phyloP scores from a whole-genome alignment of 768 basidiomycete genomes.

The Russula compacta region DNA sequence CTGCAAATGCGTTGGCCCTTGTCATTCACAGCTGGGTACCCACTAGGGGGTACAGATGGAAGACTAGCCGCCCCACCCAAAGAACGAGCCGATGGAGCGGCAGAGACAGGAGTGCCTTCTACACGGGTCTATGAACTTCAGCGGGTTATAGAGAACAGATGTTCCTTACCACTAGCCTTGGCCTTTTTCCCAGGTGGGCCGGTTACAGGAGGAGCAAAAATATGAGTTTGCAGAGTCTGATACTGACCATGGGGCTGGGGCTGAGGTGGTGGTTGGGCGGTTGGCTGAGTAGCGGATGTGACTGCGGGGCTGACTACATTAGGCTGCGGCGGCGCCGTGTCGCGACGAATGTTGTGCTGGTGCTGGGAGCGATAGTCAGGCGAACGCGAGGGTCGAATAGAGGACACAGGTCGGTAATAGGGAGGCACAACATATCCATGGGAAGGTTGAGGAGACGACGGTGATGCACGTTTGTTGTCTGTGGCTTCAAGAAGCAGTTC shows the following conservation, averaged over 20 bases:
- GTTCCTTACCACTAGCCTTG: constrained; percentile 31
- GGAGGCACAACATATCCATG: constrained; percentile 27
- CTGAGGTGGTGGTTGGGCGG: constrained; percentile 15
- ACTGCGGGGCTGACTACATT: constrained; percentile 8
- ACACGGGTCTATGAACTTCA: neutral
- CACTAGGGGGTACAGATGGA: constrained; percentile 25
- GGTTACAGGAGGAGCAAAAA: constrained; percentile 64
- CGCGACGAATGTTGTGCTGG: constrained; percentile 4
- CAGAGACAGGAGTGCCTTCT: neutral
- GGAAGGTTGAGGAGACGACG: constrained; percentile 14
- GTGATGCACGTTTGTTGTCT: constrained; percentile 29
- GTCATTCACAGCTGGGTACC: constrained; percentile 29
- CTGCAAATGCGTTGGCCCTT: constrained; percentile 60
- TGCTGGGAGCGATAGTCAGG: constrained; percentile 12
- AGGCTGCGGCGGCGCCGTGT: constrained; percentile 3
- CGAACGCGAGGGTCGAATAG: constrained; percentile 9
- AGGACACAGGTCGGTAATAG: constrained; percentile 15
- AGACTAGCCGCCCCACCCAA: constrained; percentile 20
- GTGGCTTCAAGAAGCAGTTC: constrained; percentile 41
- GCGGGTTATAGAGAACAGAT: constrained; percentile 1
- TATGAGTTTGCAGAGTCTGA: constrained; percentile 51
- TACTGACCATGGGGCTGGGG: constrained; percentile 31
- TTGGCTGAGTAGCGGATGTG: constrained; percentile 20
- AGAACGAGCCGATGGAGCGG: constrained; percentile 7
- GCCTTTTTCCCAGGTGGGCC: constrained; percentile 64